Evolutionary conservation across 257 asterid species (phyloP), one percentile per base, ranked within the genome.

Genomic region (Capsicum baccatum): DNA sequence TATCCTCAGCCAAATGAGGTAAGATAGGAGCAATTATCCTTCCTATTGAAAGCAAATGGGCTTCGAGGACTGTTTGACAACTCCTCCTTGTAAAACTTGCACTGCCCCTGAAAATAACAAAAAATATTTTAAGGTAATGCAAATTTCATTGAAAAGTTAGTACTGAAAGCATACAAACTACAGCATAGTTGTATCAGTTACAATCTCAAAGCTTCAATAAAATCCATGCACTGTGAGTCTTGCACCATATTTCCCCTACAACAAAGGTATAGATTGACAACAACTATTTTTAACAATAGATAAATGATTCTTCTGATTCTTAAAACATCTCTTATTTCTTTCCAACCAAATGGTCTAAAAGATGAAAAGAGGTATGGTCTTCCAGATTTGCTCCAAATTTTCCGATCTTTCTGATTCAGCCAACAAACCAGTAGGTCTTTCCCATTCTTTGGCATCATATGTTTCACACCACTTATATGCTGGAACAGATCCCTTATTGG

Each of bases 1-100:
- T 96, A 81, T 96, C 99, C 87, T 96, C 99, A 0, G 99, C 97
- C 88, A 96, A 89, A 92, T 96, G 99, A 4, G 99, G 99, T 85
- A 96, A 88, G 83, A 96, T 94, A 8, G 99, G 99, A 79, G 99
- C 97, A 82, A 96, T 85, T 80, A 93, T 90, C 85, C 97, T 92
- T 64, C 90, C 93, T 35, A 94, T 59, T 80, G 98, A 89, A 80
- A 92, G 92, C 64, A 96, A 83, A 83, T 94, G 99, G 68, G 91
- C 94, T 83, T 97, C 89, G 73, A 96, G 97, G 85, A 94, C 99
- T 54, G 97, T 96, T 88, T 96, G 99, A 58, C 99, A 96, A 88
- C 97, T 94, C 85, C 98, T 92, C 92, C 99, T 91, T 3, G 99
- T 94, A 80, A 91, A 85, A 92, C 98, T 96, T 71, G 84, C 42